Evolutionary conservation across 768 basidiomycete species (phyloP).

Genomic region (Trametes cinnabarina): DNA sequence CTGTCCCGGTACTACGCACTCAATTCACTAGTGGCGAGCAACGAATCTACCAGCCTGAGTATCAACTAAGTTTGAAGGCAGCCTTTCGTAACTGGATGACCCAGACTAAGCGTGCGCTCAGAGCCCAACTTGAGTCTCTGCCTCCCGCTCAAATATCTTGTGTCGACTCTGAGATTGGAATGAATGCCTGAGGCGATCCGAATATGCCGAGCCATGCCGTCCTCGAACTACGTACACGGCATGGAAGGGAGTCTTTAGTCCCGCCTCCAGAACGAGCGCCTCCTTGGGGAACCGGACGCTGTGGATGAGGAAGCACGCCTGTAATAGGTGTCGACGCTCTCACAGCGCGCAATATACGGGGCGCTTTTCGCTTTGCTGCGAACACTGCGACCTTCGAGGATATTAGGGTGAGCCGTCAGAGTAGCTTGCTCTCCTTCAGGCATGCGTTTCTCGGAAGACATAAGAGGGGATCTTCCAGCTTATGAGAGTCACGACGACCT

Average conservation of each 20-base stretch:
- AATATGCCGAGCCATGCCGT: conserved; percentile 39
- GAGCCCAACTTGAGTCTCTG: too few species aligned
- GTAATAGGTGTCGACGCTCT: conserved; percentile 27
- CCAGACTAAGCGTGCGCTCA: too few species aligned
- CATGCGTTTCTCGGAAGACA: conserved; percentile 24
- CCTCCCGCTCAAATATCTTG: too few species aligned
- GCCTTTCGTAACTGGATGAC: too few species aligned
- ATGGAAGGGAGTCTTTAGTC: conserved; percentile 46
- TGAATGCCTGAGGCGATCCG: too few species aligned
- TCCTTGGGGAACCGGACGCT: conserved; percentile 35
- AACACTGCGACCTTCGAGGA: conserved; percentile 3
- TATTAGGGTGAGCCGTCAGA: too few species aligned
- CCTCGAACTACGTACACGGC: conserved; percentile 34
- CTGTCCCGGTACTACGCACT: too few species aligned
- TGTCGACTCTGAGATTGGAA: too few species aligned
- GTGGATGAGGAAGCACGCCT: conserved; percentile 43
- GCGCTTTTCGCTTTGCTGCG: conserved; percentile 25
- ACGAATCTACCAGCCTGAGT: too few species aligned
- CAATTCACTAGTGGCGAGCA: too few species aligned
- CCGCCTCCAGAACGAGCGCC: conserved; percentile 50
- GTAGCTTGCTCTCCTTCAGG: conserved; percentile 9
- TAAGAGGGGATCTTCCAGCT: conserved; percentile 24
- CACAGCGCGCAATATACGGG: conserved; percentile 31
- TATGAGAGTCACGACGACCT: conserved; percentile 43
- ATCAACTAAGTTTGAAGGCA: too few species aligned